Percentiles rank a stretch among this genome's conserved stretches.
phyloP scores from a whole-genome alignment of 31 red algal species.

The Asparagopsis taxiformis region DNA sequence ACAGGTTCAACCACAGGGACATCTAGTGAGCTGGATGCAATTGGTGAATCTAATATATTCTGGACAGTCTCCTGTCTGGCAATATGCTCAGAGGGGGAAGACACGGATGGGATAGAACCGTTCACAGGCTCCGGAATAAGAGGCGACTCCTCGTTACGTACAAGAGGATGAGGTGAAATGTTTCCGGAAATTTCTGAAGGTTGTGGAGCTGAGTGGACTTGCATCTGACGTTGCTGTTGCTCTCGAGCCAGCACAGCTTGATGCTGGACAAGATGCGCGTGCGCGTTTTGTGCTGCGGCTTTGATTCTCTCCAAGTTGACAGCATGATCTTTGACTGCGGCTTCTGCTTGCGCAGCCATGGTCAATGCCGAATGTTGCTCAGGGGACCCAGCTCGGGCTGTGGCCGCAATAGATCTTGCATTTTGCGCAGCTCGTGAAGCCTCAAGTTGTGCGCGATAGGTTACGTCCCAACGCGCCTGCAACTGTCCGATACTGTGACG shows the following conservation, averaged over 20 bases:
- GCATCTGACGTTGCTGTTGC: constrained; percentile 33
- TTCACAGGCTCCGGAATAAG: no score
- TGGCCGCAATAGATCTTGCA: constrained; percentile 17
- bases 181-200: not conserved
- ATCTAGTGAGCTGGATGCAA: no score
- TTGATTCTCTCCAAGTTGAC: constrained; percentile 21
- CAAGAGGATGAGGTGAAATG: no score
- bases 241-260: constrained; percentile 12
- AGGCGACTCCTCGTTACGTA: no score
- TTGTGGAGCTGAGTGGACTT: constrained; percentile 6
- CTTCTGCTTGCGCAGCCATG: constrained; percentile 16
- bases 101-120: no score
- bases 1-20: no score
- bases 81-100: no score
- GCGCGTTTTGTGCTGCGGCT: constrained; percentile 1
- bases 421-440: constrained; percentile 23
- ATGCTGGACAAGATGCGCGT: constrained; percentile 13
- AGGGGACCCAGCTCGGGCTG: constrained; percentile 11
- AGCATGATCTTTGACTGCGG: constrained; percentile 23
- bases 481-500: constrained; percentile 27
- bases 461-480: constrained; percentile 32
- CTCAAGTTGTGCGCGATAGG: constrained; percentile 14
- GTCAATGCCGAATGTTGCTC: constrained; percentile 16
- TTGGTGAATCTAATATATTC: no score
- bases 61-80: no score